Percentiles rank a stretch among this genome's conserved stretches.
Conservation (phyloP, 1,284 basidiomycete species). For the Tilletia horrida region DNA sequence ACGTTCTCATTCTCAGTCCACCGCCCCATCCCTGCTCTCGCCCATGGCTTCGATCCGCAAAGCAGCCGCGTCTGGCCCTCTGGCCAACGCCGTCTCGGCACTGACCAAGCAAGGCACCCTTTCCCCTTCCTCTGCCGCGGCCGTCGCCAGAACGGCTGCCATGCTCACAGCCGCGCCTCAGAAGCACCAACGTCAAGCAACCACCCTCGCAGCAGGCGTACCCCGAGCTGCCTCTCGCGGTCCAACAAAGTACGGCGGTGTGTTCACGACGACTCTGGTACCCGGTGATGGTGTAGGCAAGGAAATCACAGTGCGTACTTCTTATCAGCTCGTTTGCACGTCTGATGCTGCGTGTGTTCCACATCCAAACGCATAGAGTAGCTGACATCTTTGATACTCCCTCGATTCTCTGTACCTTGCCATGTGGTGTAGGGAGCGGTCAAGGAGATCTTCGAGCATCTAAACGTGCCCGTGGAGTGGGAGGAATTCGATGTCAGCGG, state of each 20-base stretch:
- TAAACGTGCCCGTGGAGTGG: constrained; percentile 99
- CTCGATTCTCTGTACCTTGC: too few relatives aligned
- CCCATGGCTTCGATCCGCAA: constrained; percentile 9
- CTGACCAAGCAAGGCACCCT: neutral
- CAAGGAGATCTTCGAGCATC: constrained; percentile 95
- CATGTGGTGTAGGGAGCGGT: constrained; percentile 97
- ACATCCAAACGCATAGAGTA: neutral
- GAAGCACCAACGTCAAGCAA: constrained; percentile 58
- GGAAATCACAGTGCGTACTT: constrained; percentile 58
- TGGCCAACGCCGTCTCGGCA: constrained; percentile 2
- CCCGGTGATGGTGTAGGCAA: constrained; percentile 86
- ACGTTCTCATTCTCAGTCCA: neutral
- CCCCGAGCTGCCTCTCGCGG: constrained; percentile 55
- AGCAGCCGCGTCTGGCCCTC: neutral
- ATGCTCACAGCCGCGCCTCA: constrained; percentile 4
- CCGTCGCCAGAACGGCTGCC: constrained; percentile 5
- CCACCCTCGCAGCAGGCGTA: constrained; percentile 75
- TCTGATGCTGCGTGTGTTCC: neutral
- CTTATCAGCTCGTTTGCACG: too few relatives aligned
- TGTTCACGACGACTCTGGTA: constrained; percentile 19
- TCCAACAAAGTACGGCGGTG: constrained; percentile 24
- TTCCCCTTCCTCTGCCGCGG: neutral
- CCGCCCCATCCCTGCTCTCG: neutral
- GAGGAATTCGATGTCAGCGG: constrained; percentile 98
- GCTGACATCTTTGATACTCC: neutral